Evolutionary conservation across 352 stramenopile genomes (phyloP).

Genomic region (Phytophthora fragariaefolia): DNA sequence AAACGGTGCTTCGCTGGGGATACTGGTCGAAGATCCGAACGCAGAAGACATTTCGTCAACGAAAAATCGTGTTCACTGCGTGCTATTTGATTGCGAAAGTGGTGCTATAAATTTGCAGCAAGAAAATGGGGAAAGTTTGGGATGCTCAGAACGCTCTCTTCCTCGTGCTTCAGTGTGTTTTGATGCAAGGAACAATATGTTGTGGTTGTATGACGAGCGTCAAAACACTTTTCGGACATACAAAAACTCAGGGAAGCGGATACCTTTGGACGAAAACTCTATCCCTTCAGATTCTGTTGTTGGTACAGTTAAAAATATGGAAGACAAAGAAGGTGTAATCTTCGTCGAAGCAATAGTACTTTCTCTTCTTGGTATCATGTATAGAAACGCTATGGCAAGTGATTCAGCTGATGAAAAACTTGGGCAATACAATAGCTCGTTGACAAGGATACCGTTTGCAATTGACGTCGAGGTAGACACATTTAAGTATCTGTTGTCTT

Average conservation of each 20-base stretch:
- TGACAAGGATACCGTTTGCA: constrained; percentile 45
- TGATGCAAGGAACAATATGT: constrained; percentile 54
- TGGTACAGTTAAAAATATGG: background rate
- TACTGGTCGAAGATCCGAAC: constrained; percentile 25
- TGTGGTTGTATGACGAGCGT: constrained; percentile 46
- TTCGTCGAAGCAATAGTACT: constrained; percentile 26
- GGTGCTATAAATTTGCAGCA: constrained; percentile 21
- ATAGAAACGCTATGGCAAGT: constrained; percentile 47
- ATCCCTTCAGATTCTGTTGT: constrained; percentile 19
- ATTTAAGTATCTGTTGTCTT: constrained; percentile 41
- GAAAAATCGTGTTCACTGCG: constrained; percentile 39
- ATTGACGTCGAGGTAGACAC: constrained; percentile 45
- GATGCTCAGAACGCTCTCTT: constrained; percentile 16
- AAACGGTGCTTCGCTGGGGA: constrained; percentile 32
- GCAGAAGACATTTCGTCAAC: constrained; percentile 3
- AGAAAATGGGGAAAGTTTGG: background rate
- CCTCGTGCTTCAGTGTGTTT: constrained; percentile 48
- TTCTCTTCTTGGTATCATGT: constrained; percentile 47
- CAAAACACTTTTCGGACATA: constrained; percentile 44
- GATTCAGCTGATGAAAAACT: background rate
- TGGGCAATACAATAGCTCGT: constrained; percentile 3
- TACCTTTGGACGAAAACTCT: constrained; percentile 45
- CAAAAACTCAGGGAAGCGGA: constrained; percentile 51
- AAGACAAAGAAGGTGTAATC: constrained; percentile 1
- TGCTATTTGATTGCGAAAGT: constrained; percentile 61